A percentile compares a stretch with the other conserved stretches of the same genome.
phyloP scores from a whole-genome alignment of 768 basidiomycete genomes.

The Kwoniella botswanensis region DNA sequence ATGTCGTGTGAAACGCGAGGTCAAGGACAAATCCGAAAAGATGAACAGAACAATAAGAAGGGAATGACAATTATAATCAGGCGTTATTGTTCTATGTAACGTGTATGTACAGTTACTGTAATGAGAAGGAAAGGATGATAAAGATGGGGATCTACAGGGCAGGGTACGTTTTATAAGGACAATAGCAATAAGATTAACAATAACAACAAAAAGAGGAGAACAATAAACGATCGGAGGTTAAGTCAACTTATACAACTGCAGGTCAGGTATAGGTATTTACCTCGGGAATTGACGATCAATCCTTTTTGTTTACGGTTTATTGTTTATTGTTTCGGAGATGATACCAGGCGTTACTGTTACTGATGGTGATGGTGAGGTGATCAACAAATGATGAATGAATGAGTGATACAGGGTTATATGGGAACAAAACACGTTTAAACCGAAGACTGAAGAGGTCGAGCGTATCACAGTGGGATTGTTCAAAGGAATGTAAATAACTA shows the following conservation, averaged over 20 bases:
- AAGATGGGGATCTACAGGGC: background rate
- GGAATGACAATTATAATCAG: background rate
- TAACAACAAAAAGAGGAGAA: constrained; percentile 2
- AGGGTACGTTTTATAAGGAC: constrained; percentile 4
- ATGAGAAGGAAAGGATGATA: background rate
- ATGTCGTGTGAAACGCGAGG: constrained; percentile 17
- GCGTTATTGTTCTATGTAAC: constrained; percentile 6
- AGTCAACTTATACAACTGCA: background rate
- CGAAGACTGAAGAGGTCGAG: background rate
- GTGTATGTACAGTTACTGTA: background rate
- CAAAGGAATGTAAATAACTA: background rate
- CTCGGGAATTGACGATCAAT: constrained; percentile 8
- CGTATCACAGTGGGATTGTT: background rate
- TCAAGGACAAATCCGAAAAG: background rate
- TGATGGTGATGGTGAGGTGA: background rate
- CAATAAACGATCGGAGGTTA: background rate
- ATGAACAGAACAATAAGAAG: constrained; percentile 7
- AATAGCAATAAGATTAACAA: constrained; percentile 1
- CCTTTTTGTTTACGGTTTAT: background rate
- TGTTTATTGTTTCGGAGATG: constrained; percentile 1
- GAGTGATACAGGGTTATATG: background rate
- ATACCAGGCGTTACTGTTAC: background rate
- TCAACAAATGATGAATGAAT: background rate
- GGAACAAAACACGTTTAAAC: background rate
- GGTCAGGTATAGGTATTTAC: background rate